phyloP scores from a whole-genome alignment of 2,329 filamentous ascomycete species.

The Xylaria sp. region DNA sequence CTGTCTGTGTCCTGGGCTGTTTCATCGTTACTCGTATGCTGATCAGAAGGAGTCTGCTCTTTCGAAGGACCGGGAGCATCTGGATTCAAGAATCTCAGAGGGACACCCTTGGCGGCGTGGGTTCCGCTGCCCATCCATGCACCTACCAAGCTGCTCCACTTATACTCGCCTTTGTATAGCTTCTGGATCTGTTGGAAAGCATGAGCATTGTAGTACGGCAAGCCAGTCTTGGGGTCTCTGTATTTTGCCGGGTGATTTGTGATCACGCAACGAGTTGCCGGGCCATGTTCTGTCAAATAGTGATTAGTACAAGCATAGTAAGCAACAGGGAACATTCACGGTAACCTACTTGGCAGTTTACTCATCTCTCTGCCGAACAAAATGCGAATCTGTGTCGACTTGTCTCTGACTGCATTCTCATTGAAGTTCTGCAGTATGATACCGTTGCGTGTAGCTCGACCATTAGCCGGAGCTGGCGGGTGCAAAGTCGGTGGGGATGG shows the following conservation, averaged over 20 bases:
- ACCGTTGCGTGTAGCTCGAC: conserved; percentile 52
- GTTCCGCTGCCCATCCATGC: conserved; percentile 71
- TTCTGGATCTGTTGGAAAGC: conserved; percentile 80
- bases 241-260: conserved; percentile 78
- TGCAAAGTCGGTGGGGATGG: conserved; percentile 26
- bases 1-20: conserved; percentile 10
- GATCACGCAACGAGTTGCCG: conserved; percentile 65
- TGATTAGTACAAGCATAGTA: conserved; percentile 17
- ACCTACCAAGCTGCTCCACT: conserved; percentile 75
- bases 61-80: conserved; percentile 30
- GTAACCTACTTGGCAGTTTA: conserved; percentile 48
- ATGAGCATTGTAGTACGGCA: conserved; percentile 72
- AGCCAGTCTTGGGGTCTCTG: conserved; percentile 75
- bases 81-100: conserved; percentile 61
- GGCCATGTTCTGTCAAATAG: conserved; percentile 41
- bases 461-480: conserved; percentile 35
- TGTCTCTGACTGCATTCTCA: conserved; percentile 50
- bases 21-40: conserved; percentile 3
- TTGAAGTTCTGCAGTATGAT: conserved; percentile 58
- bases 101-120: conserved; percentile 69
- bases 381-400: conserved; percentile 52
- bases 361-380: conserved; percentile 56
- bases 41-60: conserved; percentile 19
- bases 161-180: conserved; percentile 66
- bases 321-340: background rate